Evolutionary conservation across 768 basidiomycete genomes (phyloP), one percentile per base, ranked within the genome.

Genomic region (Gautieria morchelliformis): DNA sequence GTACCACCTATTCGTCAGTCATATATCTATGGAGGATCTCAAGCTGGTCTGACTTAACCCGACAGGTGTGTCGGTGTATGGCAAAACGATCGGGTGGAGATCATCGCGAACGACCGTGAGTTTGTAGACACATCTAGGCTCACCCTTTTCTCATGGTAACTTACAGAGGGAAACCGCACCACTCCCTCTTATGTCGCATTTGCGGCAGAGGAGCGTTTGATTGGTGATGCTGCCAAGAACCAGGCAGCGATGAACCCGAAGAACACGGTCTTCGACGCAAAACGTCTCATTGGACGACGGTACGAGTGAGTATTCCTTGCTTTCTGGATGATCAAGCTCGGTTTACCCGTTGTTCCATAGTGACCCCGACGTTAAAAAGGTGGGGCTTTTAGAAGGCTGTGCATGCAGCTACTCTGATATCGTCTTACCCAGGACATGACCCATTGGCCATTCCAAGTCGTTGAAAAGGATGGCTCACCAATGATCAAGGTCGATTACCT

Each of bases 101-200:
- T 97, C 78, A 97, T 97, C 71, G 87, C 91, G 77, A 93, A 93
- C 68, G 91, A 93, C 80, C 91, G 88, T 91, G 65, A 73, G 89
- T 78, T 52, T 53, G 33, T 37, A 37, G 53, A 14, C 39, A 9
- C 8, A n/a, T 30, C 3, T 8, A 33, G 15, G 24, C 9, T 30
- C 24, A 30, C 7, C 24, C 48, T 27, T 57, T 53, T 54, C 10
- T 47, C 27, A 59, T 6, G 48, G 15, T 14, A 32, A 40, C 14
- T 19, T 30, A 33, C 68, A 91, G 89, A 98, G 87, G 95, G 95
- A 66, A 96, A 97, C 83, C 84, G 95, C 63, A 97, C 95, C 65
- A 98, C 96, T 47, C 95, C 95, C 47, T 99, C 95, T 68, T 99
- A 99, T 74, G 96, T 99, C 74, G 92, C 95, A 66, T 99, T 99